Evolutionary conservation across 75 land plant species (phyloP).

Genomic region (Azolla pinnata): DNA sequence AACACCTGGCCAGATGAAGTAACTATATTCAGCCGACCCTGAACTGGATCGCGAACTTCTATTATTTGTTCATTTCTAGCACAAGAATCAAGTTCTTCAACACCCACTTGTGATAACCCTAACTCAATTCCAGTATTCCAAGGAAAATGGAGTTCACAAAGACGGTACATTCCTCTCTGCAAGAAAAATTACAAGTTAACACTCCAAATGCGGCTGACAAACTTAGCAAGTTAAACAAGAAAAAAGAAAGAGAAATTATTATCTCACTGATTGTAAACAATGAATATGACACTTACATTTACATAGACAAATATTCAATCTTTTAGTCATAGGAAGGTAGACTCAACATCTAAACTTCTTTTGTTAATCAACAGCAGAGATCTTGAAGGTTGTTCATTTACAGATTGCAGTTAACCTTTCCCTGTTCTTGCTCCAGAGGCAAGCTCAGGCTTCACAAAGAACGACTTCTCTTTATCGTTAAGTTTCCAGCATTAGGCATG

Average conservation of each 20-base stretch:
- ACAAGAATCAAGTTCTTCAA: constrained; percentile 4
- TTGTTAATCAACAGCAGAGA: too few species aligned
- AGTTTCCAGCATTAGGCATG: too few species aligned
- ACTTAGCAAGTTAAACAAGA: neutral
- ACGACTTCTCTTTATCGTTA: too few species aligned
- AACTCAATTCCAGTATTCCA: neutral
- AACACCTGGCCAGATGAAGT: constrained; percentile 55
- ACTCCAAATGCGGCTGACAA: neutral
- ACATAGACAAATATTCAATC: neutral
- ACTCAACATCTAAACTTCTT: too few species aligned
- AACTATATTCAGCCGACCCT: constrained; percentile 57
- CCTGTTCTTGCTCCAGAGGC: too few species aligned
- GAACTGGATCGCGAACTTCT: constrained; percentile 63
- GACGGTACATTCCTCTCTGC: constrained; percentile 1
- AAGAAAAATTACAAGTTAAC: neutral
- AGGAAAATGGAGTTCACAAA: constrained; percentile 2
- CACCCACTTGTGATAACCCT: too few species aligned
- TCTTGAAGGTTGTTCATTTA: too few species aligned
- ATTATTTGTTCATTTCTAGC: constrained; percentile 22
- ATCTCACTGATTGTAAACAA: neutral
- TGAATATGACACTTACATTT: neutral
- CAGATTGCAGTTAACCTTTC: too few species aligned
- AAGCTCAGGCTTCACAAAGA: too few species aligned
- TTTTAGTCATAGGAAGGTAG: too few species aligned
- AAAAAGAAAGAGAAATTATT: neutral